These are phyloP conservation scores for Trypethelium eluteriae DNA, from an alignment of 495 filamentous ascomycete genomes.

Conservation along the genomic window DNA sequence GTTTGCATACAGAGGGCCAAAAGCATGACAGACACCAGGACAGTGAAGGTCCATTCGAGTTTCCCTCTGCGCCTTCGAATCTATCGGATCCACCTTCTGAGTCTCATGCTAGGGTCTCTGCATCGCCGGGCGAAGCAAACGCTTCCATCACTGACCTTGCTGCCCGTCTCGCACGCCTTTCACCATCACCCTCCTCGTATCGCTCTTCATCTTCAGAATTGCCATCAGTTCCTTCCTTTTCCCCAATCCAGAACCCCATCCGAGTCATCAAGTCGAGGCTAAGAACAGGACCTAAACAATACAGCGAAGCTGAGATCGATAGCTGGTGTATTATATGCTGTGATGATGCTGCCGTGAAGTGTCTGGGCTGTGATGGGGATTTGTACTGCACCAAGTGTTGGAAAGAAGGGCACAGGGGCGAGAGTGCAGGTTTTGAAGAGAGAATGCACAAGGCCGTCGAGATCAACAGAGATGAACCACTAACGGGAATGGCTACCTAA, in stretches of 20 bases:
- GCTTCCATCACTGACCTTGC: constrained; percentile 12
- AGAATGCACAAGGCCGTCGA: constrained; percentile 32
- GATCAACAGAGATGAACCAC: constrained; percentile 13
- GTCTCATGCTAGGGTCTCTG: not conserved
- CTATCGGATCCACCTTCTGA: constrained; percentile 9
- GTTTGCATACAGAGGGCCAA: not conserved
- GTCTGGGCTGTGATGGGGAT: constrained; percentile 57
- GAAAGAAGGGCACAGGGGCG: constrained; percentile 59
- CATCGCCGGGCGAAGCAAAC: not conserved
- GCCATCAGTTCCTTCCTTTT: constrained; percentile 27
- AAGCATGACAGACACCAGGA: not conserved
- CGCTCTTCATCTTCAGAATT: constrained; percentile 25
- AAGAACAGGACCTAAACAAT: constrained; percentile 31
- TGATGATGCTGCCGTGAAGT: constrained; percentile 55
- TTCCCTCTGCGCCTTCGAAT: constrained; percentile 23
- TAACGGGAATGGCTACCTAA: not conserved
- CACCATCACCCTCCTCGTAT: constrained; percentile 21
- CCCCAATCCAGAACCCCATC: constrained; percentile 20
- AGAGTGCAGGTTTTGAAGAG: constrained; percentile 50
- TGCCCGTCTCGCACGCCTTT: constrained; percentile 23
- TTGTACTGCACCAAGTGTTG: constrained; percentile 61
- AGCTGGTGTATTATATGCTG: constrained; percentile 66
- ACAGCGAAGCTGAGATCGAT: constrained; percentile 56
- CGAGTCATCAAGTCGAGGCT: constrained; percentile 23
- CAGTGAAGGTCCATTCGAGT: not conserved